These are phyloP conservation scores for Thoreauomyces humboldtii DNA, from an alignment of 192 early-diverging fungal genomes.

Conservation along the genomic window DNA sequence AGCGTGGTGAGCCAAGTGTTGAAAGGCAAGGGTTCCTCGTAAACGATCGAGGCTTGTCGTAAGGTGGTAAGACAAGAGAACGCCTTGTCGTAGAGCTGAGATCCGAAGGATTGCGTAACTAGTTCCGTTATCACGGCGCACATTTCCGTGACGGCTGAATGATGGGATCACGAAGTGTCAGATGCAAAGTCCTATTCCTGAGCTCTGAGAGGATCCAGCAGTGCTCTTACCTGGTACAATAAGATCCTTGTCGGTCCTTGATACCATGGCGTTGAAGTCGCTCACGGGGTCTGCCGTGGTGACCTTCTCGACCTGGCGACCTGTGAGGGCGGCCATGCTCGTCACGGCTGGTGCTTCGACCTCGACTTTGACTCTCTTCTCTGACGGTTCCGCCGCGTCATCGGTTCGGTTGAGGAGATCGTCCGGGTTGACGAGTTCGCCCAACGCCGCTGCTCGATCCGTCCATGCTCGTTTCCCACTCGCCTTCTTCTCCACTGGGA, in stretches of 20 bases:
- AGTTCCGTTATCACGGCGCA: slow-evolving; percentile 44
- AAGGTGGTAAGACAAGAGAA: slow-evolving; percentile 52
- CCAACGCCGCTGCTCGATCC: not conserved
- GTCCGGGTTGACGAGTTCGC: not conserved
- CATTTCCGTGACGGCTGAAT: slow-evolving; percentile 58
- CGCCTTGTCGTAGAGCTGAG: slow-evolving; percentile 57
- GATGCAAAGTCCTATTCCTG: not conserved
- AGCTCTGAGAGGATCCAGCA: not conserved
- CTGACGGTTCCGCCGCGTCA: not conserved
- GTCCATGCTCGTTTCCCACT: slow-evolving; percentile 27
- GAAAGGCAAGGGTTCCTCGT: slow-evolving; percentile 42
- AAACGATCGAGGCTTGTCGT: slow-evolving; percentile 33
- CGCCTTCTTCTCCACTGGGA: slow-evolving; percentile 16
- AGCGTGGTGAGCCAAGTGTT: slow-evolving; percentile 54
- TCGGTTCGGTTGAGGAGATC: not conserved
- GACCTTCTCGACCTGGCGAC: slow-evolving; percentile 39
- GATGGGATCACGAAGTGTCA: not conserved
- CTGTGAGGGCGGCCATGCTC: slow-evolving; percentile 36
- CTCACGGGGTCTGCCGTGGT: slow-evolving; percentile 54
- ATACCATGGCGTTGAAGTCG: slow-evolving; percentile 63
- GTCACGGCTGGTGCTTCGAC: slow-evolving; percentile 8
- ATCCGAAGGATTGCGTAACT: slow-evolving; percentile 54
- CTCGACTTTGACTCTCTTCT: slow-evolving; percentile 17
- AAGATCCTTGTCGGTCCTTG: slow-evolving; percentile 48
- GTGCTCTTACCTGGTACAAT: slow-evolving; percentile 44